Base-by-base conservation (phyloP, 2,329 filamentous ascomycete genomes). In the Aspergillus sp. region DNA sequence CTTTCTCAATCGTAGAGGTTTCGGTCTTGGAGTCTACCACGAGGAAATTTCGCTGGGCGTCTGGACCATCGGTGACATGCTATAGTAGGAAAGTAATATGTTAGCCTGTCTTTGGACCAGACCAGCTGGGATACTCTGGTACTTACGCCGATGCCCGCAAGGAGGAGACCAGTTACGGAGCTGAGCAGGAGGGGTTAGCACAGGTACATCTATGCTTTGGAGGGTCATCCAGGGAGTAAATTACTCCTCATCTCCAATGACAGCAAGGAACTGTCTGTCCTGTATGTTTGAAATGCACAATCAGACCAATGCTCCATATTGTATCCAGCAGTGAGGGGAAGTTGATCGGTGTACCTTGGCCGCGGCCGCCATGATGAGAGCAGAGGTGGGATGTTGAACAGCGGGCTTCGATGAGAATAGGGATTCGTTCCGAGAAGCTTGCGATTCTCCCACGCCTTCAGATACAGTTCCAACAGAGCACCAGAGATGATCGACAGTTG, bases 11-110 rank as follows among this genome's bases (percentile, higher is more conserved):
- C 45, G 86, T 76, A 3, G 86, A 75, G 42, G 79, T 93, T 54
- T 96, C 90, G 32, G 91, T 98, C 77, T 97, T 97, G 65, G 71
- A 75, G 69, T 98, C 91, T 49, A 98, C 93, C 44, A 98, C 89
- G 7, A 98, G 82, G 73, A 96, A 98, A 77, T 98, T 98, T 76
- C 95, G 95, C 66, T 96, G 86, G 33, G 87, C 81, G 64, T 95
- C 89, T 36, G 91, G 88, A 6, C 88, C 86, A 42, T 85, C 78
- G 11, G 90, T 95, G 51, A 97, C 90, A 67, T 97, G 91, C 90
- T 96, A 32, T 28, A 8, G 26, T 26, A 31, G 11, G 27, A 33
- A 9, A 32, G 10, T 7, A 31, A 9, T 13, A 33, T 7, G 28
- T 31, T 27, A 32, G 13, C 29, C 28, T 13, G 1, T 27, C 6